phyloP scores from a whole-genome alignment of 202 grass and related monocot species.

The Musa balbisiana region DNA sequence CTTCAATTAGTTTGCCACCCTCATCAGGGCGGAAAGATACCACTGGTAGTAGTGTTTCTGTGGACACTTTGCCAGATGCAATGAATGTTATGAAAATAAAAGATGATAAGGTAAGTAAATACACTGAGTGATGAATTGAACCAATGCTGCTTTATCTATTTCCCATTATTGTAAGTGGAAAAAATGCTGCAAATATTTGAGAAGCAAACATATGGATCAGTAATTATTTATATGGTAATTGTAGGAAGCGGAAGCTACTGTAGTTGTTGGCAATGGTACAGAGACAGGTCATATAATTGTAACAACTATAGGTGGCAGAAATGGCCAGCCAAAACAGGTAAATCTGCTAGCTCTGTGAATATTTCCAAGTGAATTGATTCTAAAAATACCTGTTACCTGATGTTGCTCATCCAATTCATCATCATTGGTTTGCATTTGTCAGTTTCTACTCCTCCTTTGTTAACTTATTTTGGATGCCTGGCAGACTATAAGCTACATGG shows the following conservation, averaged over 20 bases:
- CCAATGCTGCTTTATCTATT: background rate
- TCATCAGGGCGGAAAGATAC: constrained; percentile 42
- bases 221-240: background rate
- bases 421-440: background rate
- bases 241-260: constrained; percentile 74
- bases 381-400: background rate
- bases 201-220: background rate
- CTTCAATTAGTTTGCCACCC: constrained; percentile 48
- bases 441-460: constrained; percentile 1
- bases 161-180: too few species aligned
- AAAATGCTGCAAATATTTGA: too few species aligned
- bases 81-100: constrained; percentile 88
- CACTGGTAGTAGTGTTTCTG: constrained; percentile 39
- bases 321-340: constrained; percentile 95
- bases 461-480: constrained; percentile 20
- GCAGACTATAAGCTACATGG: constrained; percentile 99
- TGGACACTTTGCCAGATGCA: constrained; percentile 67
- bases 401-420: background rate
- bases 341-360: background rate
- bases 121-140: background rate
- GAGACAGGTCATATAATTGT: constrained; percentile 98
- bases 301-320: constrained; percentile 87
- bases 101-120: constrained; percentile 66
- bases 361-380: background rate
- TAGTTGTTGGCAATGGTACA: constrained; percentile 90